phyloP scores from a whole-genome alignment of 345 rosid genomes.

The Ceriops zippeliana region DNA sequence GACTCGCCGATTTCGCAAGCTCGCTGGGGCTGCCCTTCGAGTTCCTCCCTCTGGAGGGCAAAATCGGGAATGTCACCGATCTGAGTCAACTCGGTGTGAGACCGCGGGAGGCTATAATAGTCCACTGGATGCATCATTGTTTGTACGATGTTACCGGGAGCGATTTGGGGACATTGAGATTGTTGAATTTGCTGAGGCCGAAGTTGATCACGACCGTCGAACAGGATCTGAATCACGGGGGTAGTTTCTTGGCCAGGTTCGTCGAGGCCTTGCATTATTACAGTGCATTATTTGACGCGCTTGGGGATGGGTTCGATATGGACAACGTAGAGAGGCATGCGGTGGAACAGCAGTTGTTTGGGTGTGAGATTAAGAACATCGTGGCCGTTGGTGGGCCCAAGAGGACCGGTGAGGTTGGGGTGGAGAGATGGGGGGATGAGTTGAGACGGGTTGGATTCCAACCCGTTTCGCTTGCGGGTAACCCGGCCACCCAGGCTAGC shows the following conservation, averaged over 20 bases:
- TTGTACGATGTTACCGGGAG: conserved; percentile 79
- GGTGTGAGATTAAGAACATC: conserved; percentile 77
- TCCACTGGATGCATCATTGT: conserved; percentile 98
- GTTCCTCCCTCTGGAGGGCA: conserved; percentile 75
- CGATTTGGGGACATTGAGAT: conserved; percentile 53
- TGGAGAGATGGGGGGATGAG: conserved; percentile 80
- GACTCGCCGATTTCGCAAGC: conserved; percentile 78
- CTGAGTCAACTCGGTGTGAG: conserved; percentile 53
- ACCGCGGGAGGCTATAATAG: conserved; percentile 67
- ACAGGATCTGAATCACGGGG: conserved; percentile 75
- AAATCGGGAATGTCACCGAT: conserved; percentile 58
- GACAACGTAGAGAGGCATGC: conserved; percentile 72
- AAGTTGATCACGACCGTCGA: conserved; percentile 78
- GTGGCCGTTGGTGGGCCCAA: conserved; percentile 75
- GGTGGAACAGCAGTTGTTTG: conserved; percentile 91
- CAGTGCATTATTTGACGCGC: conserved; percentile 93
- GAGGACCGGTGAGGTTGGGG: conserved; percentile 70
- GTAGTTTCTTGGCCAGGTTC: conserved; percentile 72
- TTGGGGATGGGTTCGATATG: conserved; percentile 64
- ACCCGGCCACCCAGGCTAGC: conserved; percentile 86
- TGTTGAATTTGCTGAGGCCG: conserved; percentile 57
- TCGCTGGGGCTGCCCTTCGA: conserved; percentile 79
- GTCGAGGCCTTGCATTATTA: conserved; percentile 94
- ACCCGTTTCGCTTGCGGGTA: conserved; percentile 75
- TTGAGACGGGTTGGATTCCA: conserved; percentile 59